Evolutionary conservation across 192 early-diverging fungal species (phyloP), one percentile per base, ranked within the genome.

Genomic region (Rhizoclosmatium globosum): DNA sequence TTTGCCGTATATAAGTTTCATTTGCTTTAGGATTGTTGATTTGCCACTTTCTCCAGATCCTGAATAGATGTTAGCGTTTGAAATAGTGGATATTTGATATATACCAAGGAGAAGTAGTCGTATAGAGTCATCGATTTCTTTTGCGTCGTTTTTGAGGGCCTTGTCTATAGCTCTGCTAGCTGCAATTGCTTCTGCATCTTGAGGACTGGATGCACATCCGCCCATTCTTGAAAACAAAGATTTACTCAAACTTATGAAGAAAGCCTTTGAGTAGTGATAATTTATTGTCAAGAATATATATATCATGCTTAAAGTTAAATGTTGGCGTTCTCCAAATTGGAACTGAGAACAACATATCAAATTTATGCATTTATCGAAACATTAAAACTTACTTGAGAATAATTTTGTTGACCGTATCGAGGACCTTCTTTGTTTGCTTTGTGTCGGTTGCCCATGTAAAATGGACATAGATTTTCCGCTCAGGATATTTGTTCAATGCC

Each of bases 371-470:
- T 31, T 31, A 31, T 31, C 31, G 31, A 31, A 31, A 53, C 6
- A 53, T 13, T 53, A 7, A 53, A 7, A 53, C 50, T 53, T 17
- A 53, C 50, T 53, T 53, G 50, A 53, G 50, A 0, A 71, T 71
- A 31, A 79, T 71, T 45, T 21, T 44, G 56, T 79, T 79, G 42
- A 79, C 69, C 3, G 77, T 50, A 39, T 57, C 47, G 6, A 79
- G 7, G 19, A 89, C 84, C 65, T 85, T 85, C 60, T 70, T 65
- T 46, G 87, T 84, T 57, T 90, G 85, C 31, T 64, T 80, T 11
- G 89, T 90, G 77, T 90, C 89, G 9, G 88, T 90, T 9, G 89
- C 89, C 57, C 83, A 90, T n/a, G 88, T 89, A 64, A 86, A 89
- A 69, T 90, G 89, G 23, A 84, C 80, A 81, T 90, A 87, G 13